Evolutionary conservation across 1,139 yeast species (phyloP), one percentile per base, ranked within the genome.

Genomic region (Geotrichum macrosporum): DNA sequence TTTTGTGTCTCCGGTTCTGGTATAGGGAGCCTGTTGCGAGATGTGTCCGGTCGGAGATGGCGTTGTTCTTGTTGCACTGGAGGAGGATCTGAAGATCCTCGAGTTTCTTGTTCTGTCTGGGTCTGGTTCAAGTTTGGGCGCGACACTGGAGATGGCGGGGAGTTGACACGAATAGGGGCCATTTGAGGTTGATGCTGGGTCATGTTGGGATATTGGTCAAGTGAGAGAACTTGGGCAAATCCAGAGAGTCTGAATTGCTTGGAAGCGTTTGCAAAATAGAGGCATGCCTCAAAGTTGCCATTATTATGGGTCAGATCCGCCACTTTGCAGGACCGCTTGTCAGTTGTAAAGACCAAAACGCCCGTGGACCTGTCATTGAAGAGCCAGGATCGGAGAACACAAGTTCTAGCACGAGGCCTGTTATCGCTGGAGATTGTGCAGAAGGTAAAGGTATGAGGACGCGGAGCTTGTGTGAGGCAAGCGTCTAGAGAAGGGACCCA

Each of bases 211-310:
- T 31, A 37, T 24, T 35, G 27, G 26, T 35, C 35, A 1, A 37
- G 40, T 4, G 51, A 19, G 27, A 72, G 58, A 35, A 77, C 58
- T 48, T 76, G 68, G 1, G 85, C 85, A 36, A 71, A 65, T 5
- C 95, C 95, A 46, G 80, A 73, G 53, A 86, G 71, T 56, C 95
- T 70, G 61, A 81, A 82, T 66, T 85, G 95, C 59, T 76, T 80
- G 59, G 75, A 74, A 24, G 75, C 70, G 8, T 15, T 22, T 8
- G 73, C 75, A 59, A 84, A 82, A 69, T 84, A 83, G 61, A 84
- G 84, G 50, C 86, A 84, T 2, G 88, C 85, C 66, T 85, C 95
- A 60, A 79, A 81, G 47, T 71, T 67, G 44, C 54, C 57, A n/a
- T 21, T 21, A 29, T 15, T 37, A n/a, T 12, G 12, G 5, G 29